Evolutionary conservation across 805 yeast species (phyloP).

Genomic region (Torulaspora gathmanii): DNA sequence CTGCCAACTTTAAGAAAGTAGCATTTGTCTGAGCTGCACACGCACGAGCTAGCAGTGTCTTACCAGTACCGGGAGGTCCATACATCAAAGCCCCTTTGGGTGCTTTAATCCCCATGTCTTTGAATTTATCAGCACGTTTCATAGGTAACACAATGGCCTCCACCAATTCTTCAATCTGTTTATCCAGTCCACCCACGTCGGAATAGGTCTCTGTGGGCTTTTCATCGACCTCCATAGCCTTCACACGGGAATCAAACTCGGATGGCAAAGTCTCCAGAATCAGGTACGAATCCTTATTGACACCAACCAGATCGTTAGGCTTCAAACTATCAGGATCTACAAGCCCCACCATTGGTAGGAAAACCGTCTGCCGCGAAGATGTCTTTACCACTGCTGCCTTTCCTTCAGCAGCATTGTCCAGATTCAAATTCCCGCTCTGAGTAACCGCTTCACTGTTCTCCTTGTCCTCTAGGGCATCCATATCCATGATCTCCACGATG

Average conservation of each 20-base stretch:
- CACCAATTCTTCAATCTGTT: constrained; percentile 95
- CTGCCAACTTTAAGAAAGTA: constrained; percentile 91
- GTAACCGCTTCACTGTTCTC: constrained; percentile 47
- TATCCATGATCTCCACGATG: constrained; percentile 88
- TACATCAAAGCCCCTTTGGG: constrained; percentile 98
- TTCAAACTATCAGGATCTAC: constrained; percentile 88
- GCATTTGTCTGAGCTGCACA: constrained; percentile 99
- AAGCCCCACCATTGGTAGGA: constrained; percentile 89
- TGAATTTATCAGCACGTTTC: constrained; percentile 97
- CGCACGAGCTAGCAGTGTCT: constrained; percentile 93
- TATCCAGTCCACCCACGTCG: constrained; percentile 97
- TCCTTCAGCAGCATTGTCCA: constrained; percentile 86
- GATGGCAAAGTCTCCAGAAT: constrained; percentile 93
- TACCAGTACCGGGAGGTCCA: constrained; percentile 99
- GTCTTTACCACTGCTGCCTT: constrained; percentile 98
- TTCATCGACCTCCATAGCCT: constrained; percentile 99
- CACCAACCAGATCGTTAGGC: constrained; percentile 98
- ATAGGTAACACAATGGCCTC: constrained; percentile 98
- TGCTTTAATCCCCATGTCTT: constrained; percentile 89
- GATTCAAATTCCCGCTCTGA: constrained; percentile 93
- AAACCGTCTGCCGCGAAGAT: constrained; percentile 95
- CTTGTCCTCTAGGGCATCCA: constrained; percentile 79
- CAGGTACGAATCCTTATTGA: constrained; percentile 91
- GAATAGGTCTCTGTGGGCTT: constrained; percentile 96
- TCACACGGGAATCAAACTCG: constrained; percentile 95